Base-by-base conservation (phyloP, 176 grass and related monocot species). In the Lolium perenne region DNA sequence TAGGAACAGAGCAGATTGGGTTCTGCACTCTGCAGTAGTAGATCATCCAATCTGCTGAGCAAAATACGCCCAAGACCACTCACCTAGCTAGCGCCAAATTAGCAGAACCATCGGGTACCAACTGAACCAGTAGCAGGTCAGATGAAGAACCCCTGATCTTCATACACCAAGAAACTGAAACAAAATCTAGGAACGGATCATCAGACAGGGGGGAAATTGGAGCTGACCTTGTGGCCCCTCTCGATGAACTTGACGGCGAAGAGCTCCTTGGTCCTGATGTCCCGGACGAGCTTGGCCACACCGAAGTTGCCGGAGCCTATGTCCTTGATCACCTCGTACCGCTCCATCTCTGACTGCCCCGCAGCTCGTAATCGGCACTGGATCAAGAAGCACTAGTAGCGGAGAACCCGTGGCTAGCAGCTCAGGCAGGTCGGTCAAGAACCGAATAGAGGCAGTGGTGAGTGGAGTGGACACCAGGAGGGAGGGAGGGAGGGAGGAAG, bases 241-340 rank as follows among this genome's bases (percentile, higher is more conserved):
- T 98, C 93, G 81, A 98, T 94, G 86, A 73, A 91, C 88, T 98
- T 98, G 78, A 95, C 88, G 79, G 97, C 97, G 77, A 91, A 95
- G 16, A 94, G 84, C 82, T 94, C 97, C 85, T 94, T 94, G 79
- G 97, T 94, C 80, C 80, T 80, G 69, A 95, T 71, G 70, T 98
- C 94, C 92, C 90, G 87, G 40, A 94, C 92, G 58, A 98, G 84
- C 88, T 95, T 98, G 78, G 97, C 94, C 35, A 98, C 97, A 2
- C 97, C 97, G 76, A 98, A 98, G 74, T 98, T 98, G 10, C 97
- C 97, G 40, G 97, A 94, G 3, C 97, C 97, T 78, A 98, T 85
- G 83, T 95, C 93, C 87, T 91, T 95, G 83, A 98, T 89, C 76
- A 95, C 90, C 90, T 98, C 97, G 59, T 94, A 98, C 80, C 90